Evolutionary conservation across 202 grass and related monocot species (phyloP), one percentile per base, ranked within the genome.

Genomic region (Zizania palustris): DNA sequence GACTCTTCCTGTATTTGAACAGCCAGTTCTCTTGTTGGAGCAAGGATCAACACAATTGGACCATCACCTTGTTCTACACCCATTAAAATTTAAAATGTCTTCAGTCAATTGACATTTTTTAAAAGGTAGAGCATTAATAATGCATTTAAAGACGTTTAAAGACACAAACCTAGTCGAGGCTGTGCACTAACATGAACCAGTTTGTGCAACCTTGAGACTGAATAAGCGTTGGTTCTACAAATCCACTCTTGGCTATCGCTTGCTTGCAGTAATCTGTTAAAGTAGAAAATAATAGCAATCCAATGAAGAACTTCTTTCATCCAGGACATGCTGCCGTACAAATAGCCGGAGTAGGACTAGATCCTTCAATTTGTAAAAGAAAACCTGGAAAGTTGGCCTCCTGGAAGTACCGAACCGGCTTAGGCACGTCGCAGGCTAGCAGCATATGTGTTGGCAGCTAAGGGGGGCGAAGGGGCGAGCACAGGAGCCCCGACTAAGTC

Each of bases 1-100:
- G 89, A 82, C 85, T 98, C 95, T 92, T 82, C 77, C 75, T 98
- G 95, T 84, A 98, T 98, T 77, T 98, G 91, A 60, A 98, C 84
- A 75, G 91, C 89, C 18, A 98, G 77, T 82, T 98, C 95, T 87
- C 91, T 86, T 81, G 95, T 98, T 49, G 91, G 95, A 64, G 95
- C 95, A 39, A 98, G 89, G 58, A 98, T 86, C 45, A 98, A 73
- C 36, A 95, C 87, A 79, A 98, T 80, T 15, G 95, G 95, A 4
- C 91, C 95, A 85, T 98, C 89, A 38, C 95, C 87, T 80, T 88
- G 85, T 65, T 82, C 96, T 98, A 44, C 42, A 89, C 19, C 37
- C 20, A 85, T 72, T 54, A 44, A 3, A 75, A 82, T 61, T n/a
- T n/a, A n/a, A n/a, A n/a, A n/a, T n/a, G 12, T 13, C 54, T 36